Conservation (phyloP, 441 rosid species). For the Mallotus japonicus region DNA sequence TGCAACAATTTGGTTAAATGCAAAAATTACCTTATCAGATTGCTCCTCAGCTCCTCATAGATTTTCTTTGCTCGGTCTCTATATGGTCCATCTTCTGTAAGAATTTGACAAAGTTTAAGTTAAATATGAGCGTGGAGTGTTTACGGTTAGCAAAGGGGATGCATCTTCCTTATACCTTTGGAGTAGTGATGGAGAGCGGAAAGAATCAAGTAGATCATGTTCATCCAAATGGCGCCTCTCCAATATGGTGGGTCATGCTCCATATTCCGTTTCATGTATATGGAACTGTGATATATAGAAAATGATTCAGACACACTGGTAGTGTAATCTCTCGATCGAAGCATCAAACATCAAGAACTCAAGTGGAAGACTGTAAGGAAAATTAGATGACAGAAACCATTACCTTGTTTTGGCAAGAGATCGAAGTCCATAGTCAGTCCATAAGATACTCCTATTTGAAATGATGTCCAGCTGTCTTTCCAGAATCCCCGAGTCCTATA, state of each 20-base stretch:
- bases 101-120: conserved; percentile 21
- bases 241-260: conserved; percentile 97
- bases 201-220: conserved; percentile 89
- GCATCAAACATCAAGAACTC: background rate
- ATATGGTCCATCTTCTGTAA: conserved; percentile 82
- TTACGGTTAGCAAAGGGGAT: background rate
- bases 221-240: conserved; percentile 99
- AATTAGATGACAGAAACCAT: conserved; percentile 13
- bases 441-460: conserved; percentile 63
- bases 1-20: background rate
- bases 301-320: background rate
- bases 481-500: conserved; percentile 84
- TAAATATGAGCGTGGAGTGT: too few species aligned
- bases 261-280: conserved; percentile 95
- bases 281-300: conserved; percentile 46
- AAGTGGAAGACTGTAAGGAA: background rate
- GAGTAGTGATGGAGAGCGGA: conserved; percentile 87
- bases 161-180: conserved; percentile 43
- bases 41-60: conserved; percentile 62
- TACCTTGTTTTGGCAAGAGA: conserved; percentile 95
- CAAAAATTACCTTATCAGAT: conserved; percentile 67
- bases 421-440: conserved; percentile 87
- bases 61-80: conserved; percentile 60
- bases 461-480: conserved; percentile 89
- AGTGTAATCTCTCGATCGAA: background rate